Evolutionary conservation across 441 rosid genomes (phyloP).

Genomic region (California macrophylla): DNA sequence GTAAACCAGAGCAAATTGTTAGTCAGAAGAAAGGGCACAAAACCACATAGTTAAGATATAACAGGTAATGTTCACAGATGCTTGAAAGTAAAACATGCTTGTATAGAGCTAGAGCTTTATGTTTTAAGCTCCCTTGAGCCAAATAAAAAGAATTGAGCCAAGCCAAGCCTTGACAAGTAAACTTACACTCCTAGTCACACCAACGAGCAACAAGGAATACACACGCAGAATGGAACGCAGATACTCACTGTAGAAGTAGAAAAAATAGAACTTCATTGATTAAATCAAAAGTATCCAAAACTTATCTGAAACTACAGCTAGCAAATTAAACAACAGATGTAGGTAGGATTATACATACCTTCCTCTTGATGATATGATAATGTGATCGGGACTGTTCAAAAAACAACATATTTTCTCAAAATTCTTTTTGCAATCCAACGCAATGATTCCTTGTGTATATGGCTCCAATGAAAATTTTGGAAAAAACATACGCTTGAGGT

Average conservation of each 20-base stretch:
- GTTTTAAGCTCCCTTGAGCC: too few species aligned
- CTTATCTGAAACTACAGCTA: not conserved
- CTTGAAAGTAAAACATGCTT: not conserved
- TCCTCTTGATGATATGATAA: slow-evolving; percentile 33
- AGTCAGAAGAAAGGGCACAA: too few species aligned
- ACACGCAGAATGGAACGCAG: not conserved
- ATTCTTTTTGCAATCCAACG: slow-evolving; percentile 23
- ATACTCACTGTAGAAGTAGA: not conserved
- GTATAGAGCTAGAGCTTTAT: too few species aligned
- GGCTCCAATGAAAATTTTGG: slow-evolving; percentile 32
- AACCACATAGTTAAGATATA: not conserved
- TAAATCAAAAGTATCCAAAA: not conserved
- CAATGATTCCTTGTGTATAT: slow-evolving; percentile 26
- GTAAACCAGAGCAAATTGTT: too few species aligned
- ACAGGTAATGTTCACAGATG: not conserved
- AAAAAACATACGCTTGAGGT: slow-evolving; percentile 23
- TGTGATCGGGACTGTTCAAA: slow-evolving; percentile 30
- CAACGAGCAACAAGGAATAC: not conserved
- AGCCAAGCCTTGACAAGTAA: too few species aligned
- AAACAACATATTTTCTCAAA: slow-evolving; percentile 24
- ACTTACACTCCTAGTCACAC: too few species aligned
- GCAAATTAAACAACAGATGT: not conserved
- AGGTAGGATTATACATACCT: slow-evolving; percentile 23
- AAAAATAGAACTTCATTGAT: not conserved
- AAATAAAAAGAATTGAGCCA: too few species aligned